Base-by-base conservation (phyloP, 345 rosid genomes). In the Boechera retrofracta region DNA sequence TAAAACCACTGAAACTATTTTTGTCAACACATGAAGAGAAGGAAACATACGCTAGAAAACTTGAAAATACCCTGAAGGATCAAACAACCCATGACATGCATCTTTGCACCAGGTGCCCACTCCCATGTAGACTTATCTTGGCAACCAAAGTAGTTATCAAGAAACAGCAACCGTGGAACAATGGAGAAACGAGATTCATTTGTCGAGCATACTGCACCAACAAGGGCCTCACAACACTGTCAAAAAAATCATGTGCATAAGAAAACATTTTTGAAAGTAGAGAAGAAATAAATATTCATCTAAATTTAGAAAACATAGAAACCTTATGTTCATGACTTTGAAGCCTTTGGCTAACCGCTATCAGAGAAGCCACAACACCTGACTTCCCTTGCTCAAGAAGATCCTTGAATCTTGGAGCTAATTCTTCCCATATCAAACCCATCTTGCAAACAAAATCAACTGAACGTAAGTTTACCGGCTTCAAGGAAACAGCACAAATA, bases 351-450 rank as follows among this genome's bases (percentile, higher is more conserved):
- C 87, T 75, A 31, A 85, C 87, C 3, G 94, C 94, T 79, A 96
- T 76, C 11, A 96, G 78, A 31, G 89, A 87, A 62, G 93, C 97
- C 82, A 93, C 83, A 73, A 96, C 97, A 83, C 93, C 97, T 31
- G 99, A 73, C 79, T 81, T 87, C 75, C 98, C 97, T 93, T 89
- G 86, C 79, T 82, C 86, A 11, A 96, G 89, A 83, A 96, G 91
- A 82, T 89, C 93, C 81, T 38, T 83, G 70, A 91, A 85, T 76
- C 72, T 89, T 58, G 89, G 78, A 75, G 97, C 90, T 79, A 95
- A 89, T 75, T 89, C 96, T 77, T 89, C 90, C 88, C 89, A 92
- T 29, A 95, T 83, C 76, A 84, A 9, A 64, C 82, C 90, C 87
- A 95, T 85, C 99, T 95, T 52, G 71, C 21, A 75, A 44, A 76